Conservation (phyloP, 176 grass and related monocot species). For the Avena eriantha region DNA sequence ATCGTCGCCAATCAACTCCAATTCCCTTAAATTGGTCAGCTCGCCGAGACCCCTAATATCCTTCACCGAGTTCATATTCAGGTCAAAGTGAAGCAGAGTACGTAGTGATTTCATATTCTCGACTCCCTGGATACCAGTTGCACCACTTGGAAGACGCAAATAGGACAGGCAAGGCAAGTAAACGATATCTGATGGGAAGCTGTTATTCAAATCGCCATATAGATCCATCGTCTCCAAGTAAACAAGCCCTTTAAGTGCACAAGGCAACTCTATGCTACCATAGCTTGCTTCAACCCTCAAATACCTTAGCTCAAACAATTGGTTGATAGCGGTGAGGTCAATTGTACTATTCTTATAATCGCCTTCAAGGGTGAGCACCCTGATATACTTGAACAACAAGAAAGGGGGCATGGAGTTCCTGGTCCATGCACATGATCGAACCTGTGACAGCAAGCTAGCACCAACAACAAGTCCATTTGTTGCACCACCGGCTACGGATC, state of each 20-base stretch:
- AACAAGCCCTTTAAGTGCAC: not conserved
- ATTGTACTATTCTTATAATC: not conserved
- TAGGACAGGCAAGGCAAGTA: not conserved
- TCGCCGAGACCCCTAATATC: too few species aligned
- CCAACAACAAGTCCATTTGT: not conserved
- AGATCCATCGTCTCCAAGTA: not conserved
- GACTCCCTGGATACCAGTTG: not conserved
- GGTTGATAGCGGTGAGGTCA: not conserved
- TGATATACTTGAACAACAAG: not conserved
- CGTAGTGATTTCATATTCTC: not conserved
- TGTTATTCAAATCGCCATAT: not conserved
- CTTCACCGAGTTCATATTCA: too few species aligned
- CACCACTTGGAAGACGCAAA: not conserved
- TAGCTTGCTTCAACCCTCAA: not conserved
- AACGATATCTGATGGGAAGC: not conserved
- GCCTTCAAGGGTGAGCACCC: not conserved
- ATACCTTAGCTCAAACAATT: not conserved
- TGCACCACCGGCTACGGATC: not conserved
- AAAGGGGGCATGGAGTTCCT: not conserved
- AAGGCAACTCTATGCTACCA: not conserved
- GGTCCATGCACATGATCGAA: not conserved
- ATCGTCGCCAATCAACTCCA: too few species aligned
- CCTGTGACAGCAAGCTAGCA: not conserved
- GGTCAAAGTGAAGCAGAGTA: not conserved
- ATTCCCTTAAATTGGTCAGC: too few species aligned